phyloP scores from a whole-genome alignment of 345 rosid species.

The Odontarrhena argentea region DNA sequence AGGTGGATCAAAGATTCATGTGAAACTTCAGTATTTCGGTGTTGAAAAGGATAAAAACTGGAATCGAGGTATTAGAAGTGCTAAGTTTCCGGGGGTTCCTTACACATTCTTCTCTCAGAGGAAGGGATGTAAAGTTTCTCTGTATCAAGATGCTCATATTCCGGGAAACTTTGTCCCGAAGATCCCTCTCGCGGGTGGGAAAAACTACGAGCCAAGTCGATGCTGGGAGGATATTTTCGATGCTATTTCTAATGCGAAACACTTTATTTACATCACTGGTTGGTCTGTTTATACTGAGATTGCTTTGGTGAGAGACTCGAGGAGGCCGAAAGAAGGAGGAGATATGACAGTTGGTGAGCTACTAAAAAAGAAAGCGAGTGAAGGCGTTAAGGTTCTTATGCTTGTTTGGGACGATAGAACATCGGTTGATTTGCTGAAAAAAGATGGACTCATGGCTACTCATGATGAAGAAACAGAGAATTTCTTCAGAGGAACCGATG shows the following conservation, averaged over 20 bases:
- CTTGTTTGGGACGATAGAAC: constrained; percentile 99
- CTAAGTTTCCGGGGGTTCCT: constrained; percentile 90
- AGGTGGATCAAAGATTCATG: constrained; percentile 78
- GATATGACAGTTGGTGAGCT: constrained; percentile 78
- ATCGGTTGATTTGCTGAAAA: constrained; percentile 80
- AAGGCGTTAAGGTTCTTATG: constrained; percentile 89
- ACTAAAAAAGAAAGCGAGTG: constrained; percentile 86
- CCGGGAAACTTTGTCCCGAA: constrained; percentile 82
- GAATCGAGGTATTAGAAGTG: constrained; percentile 64
- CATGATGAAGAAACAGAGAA: constrained; percentile 92
- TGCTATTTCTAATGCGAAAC: constrained; percentile 81
- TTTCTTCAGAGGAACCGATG: constrained; percentile 68
- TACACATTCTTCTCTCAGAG: constrained; percentile 89
- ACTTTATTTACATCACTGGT: constrained; percentile 91
- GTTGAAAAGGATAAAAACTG: constrained; percentile 70
- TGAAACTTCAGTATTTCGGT: constrained; percentile 81
- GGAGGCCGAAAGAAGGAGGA: constrained; percentile 96
- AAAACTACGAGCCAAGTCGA: constrained; percentile 77
- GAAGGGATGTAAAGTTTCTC: constrained; percentile 79
- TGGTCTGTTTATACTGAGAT: constrained; percentile 99
- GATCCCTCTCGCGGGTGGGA: constrained; percentile 91
- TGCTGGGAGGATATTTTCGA: constrained; percentile 98
- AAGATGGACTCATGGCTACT: constrained; percentile 95
- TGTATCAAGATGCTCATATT: constrained; percentile 95
- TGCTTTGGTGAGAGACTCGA: constrained; percentile 75